Evolutionary conservation across 2,329 filamentous ascomycete genomes (phyloP).

Genomic region (Alternaria tenuissima): DNA sequence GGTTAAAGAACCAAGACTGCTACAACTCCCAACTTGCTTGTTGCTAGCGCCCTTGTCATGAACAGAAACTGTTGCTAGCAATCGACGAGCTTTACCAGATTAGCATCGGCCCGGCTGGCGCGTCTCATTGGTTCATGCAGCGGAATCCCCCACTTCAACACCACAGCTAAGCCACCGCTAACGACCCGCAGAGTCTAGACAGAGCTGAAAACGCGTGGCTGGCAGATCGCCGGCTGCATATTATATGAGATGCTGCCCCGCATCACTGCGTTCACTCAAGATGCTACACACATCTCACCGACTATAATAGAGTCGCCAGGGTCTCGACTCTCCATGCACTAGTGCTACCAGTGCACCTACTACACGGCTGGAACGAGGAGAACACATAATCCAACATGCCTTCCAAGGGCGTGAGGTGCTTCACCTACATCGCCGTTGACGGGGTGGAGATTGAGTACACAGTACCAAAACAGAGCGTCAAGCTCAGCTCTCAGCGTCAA

Average conservation of each 20-base stretch:
- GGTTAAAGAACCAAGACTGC: not conserved
- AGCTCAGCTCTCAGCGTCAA: constrained; percentile 42
- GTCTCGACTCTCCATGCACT: not conserved
- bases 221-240: not conserved
- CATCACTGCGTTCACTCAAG: not conserved
- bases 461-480: constrained; percentile 52
- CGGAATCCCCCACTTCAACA: constrained; percentile 20
- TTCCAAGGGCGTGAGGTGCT: constrained; percentile 46
- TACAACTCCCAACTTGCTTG: not conserved
- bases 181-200: constrained; percentile 10
- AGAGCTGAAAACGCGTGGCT: constrained; percentile 14
- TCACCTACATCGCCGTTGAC: constrained; percentile 47
- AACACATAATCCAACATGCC: constrained; percentile 34
- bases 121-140: constrained; percentile 19
- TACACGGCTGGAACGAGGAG: not conserved
- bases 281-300: not conserved
- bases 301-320: not conserved
- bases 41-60: not conserved
- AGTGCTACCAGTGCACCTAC: not conserved
- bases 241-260: constrained; percentile 7
- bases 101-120: constrained; percentile 12
- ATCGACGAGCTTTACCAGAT: not conserved
- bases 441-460: constrained; percentile 56
- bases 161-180: constrained; percentile 23
- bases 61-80: not conserved